Percentiles rank a stretch among this genome's conserved stretches.
phyloP scores from a whole-genome alignment of 352 stramenopile genomes.

The Phytophthora kernoviae region DNA sequence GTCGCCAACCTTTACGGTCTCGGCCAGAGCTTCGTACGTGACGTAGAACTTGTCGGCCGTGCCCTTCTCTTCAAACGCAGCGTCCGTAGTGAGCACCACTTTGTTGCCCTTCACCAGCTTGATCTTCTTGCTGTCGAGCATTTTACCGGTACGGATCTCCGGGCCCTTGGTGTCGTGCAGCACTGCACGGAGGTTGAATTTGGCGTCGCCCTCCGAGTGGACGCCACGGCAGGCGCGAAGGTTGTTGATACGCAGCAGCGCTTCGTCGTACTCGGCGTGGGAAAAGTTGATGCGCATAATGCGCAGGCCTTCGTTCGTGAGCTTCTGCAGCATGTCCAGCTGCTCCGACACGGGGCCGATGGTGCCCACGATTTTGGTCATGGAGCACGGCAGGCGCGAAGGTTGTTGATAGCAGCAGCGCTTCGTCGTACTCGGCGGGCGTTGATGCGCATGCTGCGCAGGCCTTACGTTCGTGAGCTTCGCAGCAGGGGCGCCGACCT shows the following conservation, averaged over 20 bases:
- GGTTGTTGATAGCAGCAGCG: no score
- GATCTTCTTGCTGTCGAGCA: constrained; percentile 89
- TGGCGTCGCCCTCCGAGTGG: constrained; percentile 61
- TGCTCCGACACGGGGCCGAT: constrained; percentile 89
- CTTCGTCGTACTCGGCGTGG: constrained; percentile 91
- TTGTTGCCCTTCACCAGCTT: constrained; percentile 80
- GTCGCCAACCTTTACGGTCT: constrained; percentile 84
- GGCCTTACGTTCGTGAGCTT: no score
- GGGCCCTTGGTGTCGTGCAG: constrained; percentile 95
- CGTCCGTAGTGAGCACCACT: constrained; percentile 89
- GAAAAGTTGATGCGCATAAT: constrained; percentile 97
- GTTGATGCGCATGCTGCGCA: no score
- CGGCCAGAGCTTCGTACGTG: constrained; percentile 91
- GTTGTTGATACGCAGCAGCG: constrained; percentile 77
- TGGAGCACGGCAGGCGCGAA: constrained; percentile 83
- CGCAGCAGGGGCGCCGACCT: no score
- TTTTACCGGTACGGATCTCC: constrained; percentile 94
- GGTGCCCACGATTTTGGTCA: constrained; percentile 94
- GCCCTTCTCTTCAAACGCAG: constrained; percentile 70
- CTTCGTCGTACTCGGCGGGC: no score
- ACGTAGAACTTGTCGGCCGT: constrained; percentile 92
- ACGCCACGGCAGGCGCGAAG: constrained; percentile 81
- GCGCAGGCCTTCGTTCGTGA: constrained; percentile 89
- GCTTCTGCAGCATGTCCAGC: constrained; percentile 75
- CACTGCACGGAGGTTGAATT: constrained; percentile 92